These are phyloP conservation scores for Bromus sterilis DNA, from an alignment of 176 grass and related monocot genomes.

Conservation along the genomic window DNA sequence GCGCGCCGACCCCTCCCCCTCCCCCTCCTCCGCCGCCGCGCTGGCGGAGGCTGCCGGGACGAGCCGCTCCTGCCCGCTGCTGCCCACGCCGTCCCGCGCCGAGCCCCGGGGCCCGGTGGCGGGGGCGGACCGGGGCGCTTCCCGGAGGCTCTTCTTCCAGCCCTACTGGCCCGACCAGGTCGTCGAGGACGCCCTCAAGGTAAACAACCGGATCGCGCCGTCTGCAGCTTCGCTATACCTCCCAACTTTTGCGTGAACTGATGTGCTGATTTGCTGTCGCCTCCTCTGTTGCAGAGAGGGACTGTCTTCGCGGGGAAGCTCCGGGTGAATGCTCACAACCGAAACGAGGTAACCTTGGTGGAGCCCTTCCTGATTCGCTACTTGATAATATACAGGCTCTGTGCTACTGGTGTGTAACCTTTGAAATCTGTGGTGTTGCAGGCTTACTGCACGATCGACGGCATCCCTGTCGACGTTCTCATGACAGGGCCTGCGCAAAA, in stretches of 20 bases:
- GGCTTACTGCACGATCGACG: slow-evolving; percentile 92
- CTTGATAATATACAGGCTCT: not conserved
- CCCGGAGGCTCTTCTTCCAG: slow-evolving; percentile 44
- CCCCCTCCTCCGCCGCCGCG: no score
- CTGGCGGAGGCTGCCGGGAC: slow-evolving; percentile 30
- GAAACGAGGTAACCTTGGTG: slow-evolving; percentile 42
- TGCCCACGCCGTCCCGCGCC: slow-evolving; percentile 16
- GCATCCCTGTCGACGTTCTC: slow-evolving; percentile 73
- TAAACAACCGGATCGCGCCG: slow-evolving; percentile 7
- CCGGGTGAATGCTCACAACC: slow-evolving; percentile 83
- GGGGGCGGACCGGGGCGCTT: not conserved
- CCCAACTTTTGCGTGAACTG: not conserved
- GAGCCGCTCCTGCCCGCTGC: slow-evolving; percentile 49
- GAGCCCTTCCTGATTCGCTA: not conserved
- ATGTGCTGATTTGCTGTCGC: not conserved
- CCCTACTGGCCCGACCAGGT: slow-evolving; percentile 57
- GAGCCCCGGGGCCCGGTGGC: not conserved
- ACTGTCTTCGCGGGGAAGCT: slow-evolving; percentile 62
- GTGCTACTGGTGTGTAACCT: not conserved
- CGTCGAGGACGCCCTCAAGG: slow-evolving; percentile 74
- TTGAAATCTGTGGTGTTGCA: slow-evolving; percentile 37
- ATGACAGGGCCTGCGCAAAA: slow-evolving; percentile 78
- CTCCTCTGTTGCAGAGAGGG: slow-evolving; percentile 48
- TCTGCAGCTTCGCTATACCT: not conserved
- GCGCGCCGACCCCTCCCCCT: no score